Percentiles rank a stretch among this genome's conserved stretches.
phyloP scores from a whole-genome alignment of 2,329 filamentous ascomycete species.

The Neonectria punicea region DNA sequence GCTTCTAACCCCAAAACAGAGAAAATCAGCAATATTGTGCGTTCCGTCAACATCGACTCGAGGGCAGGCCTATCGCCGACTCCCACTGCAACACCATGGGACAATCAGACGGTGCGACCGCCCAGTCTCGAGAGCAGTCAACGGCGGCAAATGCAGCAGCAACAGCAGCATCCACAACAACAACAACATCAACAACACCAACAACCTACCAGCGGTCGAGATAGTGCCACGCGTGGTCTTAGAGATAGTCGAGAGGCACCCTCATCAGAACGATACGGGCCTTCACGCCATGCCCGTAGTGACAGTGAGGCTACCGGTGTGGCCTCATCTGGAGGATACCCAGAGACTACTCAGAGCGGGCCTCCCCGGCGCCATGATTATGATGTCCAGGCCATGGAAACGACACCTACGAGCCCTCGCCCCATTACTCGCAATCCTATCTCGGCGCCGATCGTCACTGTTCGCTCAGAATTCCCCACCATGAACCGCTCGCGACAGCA shows the following conservation, averaged over 20 bases:
- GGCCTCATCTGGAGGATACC: constrained; percentile 82
- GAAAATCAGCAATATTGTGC: constrained; percentile 93
- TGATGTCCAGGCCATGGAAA: constrained; percentile 96
- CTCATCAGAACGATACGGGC: constrained; percentile 56
- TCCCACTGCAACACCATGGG: constrained; percentile 74
- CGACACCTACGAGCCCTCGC: constrained; percentile 79
- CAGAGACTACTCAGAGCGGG: constrained; percentile 77
- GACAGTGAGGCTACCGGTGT: constrained; percentile 81
- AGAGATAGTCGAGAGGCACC: constrained; percentile 62
- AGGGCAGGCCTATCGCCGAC: constrained; percentile 64
- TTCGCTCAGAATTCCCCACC: constrained; percentile 96
- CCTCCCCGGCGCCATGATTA: constrained; percentile 87
- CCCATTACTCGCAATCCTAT: constrained; percentile 84
- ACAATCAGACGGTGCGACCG: constrained; percentile 66
- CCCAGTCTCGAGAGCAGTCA: constrained; percentile 59
- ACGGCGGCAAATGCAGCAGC: constrained; percentile 44
- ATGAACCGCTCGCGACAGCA: constrained; percentile 92
- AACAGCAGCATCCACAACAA: not conserved
- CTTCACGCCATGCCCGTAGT: constrained; percentile 73
- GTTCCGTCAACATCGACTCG: constrained; percentile 76
- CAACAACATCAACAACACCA: constrained; percentile 16
- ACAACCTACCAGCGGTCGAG: constrained; percentile 30
- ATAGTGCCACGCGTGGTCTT: constrained; percentile 47
- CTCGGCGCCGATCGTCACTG: constrained; percentile 88
- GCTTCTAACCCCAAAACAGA: constrained; percentile 64